Base-by-base conservation (phyloP, 345 rosid species). In the Gossypium sturtianum region DNA sequence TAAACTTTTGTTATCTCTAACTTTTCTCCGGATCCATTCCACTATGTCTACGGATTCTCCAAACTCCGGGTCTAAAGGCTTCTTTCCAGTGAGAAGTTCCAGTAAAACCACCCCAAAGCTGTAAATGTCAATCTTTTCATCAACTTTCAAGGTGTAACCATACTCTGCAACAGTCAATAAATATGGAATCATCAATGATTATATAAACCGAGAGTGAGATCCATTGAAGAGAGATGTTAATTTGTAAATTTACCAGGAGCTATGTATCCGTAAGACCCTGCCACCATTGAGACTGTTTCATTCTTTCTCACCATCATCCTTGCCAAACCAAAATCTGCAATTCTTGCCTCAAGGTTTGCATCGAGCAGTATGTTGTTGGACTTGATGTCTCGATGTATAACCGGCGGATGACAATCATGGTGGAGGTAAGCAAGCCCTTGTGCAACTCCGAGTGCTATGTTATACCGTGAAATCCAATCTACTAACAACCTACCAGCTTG, bases 121-220 rank as follows among this genome's bases (percentile, higher is more conserved):
- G 86, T 91, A 94, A 47, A 87, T 91, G 80, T 92, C 98, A 0
- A 89, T 92, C 90, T 89, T 94, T 76, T 94, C 95, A 20, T 94
- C 97, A 3, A 92, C 97, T 80, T 92, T 91, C 85, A 88, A 60
- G 17, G 98, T 89, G 86, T 91, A 92, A 69, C 95, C 98, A 10
- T 92, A 94, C 77, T 92, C 97, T 94, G 97, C 78, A 65, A 73
- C 71, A 54, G 51, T 23, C 44, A 54, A 19, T 63, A 20, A 48
- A 58, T 59, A 25, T 56, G 23, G 11, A 45, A 12, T 17, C 12
- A 12, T 10, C 20, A 17, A 43, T 2, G 51, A 67, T 15, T 34
- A 41, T 58, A 15, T 72, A 20, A 60, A 61, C 27, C 47, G 12
- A 75, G 2, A 63, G 48, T 54, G 17, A 13, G 38, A 17, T 41